Conservation (phyloP, 2,329 filamentous ascomycete species). For the Aspergillus cejpii region DNA sequence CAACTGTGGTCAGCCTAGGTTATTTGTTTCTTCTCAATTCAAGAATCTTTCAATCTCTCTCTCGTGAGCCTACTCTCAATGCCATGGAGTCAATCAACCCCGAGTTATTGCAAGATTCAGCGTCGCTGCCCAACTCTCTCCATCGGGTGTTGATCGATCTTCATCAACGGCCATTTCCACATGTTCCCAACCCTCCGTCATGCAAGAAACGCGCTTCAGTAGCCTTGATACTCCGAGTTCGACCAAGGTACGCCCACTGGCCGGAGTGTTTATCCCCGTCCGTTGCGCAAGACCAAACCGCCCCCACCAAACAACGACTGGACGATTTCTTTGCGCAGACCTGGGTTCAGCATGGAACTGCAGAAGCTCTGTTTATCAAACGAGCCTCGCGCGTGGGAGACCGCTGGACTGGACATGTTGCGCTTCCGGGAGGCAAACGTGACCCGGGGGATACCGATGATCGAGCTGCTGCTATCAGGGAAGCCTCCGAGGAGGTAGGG, state of each 20-base stretch:
- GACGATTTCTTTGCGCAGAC: constrained; percentile 56
- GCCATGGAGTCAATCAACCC: constrained; percentile 1
- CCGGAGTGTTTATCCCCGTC: constrained; percentile 31
- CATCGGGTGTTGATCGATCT: constrained; percentile 30
- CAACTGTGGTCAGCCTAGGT: too few species aligned
- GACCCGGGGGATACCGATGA: constrained; percentile 60
- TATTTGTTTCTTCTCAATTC: too few species aligned
- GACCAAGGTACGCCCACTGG: constrained; percentile 52
- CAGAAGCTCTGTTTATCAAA: constrained; percentile 67
- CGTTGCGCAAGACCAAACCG: constrained; percentile 16
- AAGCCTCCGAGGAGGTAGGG: constrained; percentile 62
- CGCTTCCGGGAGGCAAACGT: constrained; percentile 60
- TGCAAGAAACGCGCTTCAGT: constrained; percentile 59
- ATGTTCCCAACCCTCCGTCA: constrained; percentile 42
- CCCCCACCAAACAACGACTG: constrained; percentile 38
- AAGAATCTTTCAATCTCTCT: too few species aligned
- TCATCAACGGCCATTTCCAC: constrained; percentile 36
- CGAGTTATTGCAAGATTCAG: constrained; percentile 5
- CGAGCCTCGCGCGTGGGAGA: constrained; percentile 58
- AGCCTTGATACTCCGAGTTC: constrained; percentile 57
- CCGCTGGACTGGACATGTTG: constrained; percentile 63
- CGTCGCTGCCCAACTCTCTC: constrained; percentile 23
- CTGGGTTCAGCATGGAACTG: constrained; percentile 60
- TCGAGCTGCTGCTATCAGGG: constrained; percentile 55
- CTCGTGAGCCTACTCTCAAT: too few species aligned